These are phyloP conservation scores for Nannizziopsis arthrosporioides DNA, from an alignment of 2,329 filamentous ascomycete genomes.

Conservation along the genomic window DNA sequence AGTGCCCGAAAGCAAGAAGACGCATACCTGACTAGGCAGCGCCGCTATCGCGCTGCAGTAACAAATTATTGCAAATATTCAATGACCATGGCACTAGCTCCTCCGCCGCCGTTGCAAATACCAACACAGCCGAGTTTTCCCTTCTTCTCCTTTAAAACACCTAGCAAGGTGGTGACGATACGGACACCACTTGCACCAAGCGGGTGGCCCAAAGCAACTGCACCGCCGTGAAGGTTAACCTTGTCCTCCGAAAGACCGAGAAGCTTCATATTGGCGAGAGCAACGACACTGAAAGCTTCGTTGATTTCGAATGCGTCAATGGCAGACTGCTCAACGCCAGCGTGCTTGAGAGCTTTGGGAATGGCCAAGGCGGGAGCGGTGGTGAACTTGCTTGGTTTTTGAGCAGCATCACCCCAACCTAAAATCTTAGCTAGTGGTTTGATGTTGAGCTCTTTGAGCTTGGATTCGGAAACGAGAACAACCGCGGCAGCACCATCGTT, in stretches of 20 bases:
- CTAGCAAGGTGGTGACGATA: slow-evolving; percentile 80
- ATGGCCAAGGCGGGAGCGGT: slow-evolving; percentile 87
- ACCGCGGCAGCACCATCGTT: slow-evolving; percentile 90
- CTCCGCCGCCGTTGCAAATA: slow-evolving; percentile 96
- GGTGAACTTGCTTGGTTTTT: slow-evolving; percentile 89
- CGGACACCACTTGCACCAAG: slow-evolving; percentile 88
- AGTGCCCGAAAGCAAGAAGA: too few species aligned
- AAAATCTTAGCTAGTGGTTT: slow-evolving; percentile 94
- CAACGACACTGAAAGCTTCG: slow-evolving; percentile 95
- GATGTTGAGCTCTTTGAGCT: slow-evolving; percentile 80
- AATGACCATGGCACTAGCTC: slow-evolving; percentile 84
- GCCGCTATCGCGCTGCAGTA: too few species aligned
- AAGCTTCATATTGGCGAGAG: slow-evolving; percentile 90
- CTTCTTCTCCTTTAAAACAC: slow-evolving; percentile 79
- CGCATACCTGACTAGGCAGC: too few species aligned
- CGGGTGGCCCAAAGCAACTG: slow-evolving; percentile 90
- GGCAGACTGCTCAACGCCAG: slow-evolving; percentile 62
- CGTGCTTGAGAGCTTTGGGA: slow-evolving; percentile 94
- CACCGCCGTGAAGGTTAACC: slow-evolving; percentile 90
- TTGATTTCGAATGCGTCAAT: slow-evolving; percentile 98
- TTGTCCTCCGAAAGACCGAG: slow-evolving; percentile 67
- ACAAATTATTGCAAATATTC: slow-evolving; percentile 44
- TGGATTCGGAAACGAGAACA: slow-evolving; percentile 86
- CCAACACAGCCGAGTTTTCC: slow-evolving; percentile 87
- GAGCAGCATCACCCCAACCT: slow-evolving; percentile 90